A percentile compares a stretch with the other conserved stretches of the same genome.
phyloP scores from a whole-genome alignment of 495 filamentous ascomycete genomes.

The Paragyromitra xinjiangensis region DNA sequence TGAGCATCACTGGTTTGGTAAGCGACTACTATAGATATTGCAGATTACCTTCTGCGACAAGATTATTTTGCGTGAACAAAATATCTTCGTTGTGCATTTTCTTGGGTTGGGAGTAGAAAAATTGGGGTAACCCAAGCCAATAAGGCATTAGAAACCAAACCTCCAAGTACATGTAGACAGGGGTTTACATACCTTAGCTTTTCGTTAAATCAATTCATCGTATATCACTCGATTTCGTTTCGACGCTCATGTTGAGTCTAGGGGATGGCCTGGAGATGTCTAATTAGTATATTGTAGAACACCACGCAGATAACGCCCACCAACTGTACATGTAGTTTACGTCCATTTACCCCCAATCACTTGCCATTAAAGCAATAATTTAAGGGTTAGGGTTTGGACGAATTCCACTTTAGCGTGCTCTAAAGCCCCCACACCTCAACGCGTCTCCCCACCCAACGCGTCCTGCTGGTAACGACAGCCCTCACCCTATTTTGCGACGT shows the following conservation, averaged over 20 bases:
- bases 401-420: neutral
- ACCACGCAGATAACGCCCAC: too few species aligned
- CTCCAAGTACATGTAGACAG: too few species aligned
- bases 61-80: neutral
- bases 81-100: neutral
- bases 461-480: slow-evolving; percentile 4
- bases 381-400: slow-evolving; percentile 13
- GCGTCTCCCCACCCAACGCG: slow-evolving; percentile 29
- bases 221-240: neutral
- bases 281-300: too few species aligned
- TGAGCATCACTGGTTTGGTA: neutral
- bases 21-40: neutral
- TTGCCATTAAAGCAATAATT: too few species aligned
- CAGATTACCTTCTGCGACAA: neutral
- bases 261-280: too few species aligned
- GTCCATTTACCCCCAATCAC: too few species aligned
- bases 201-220: neutral
- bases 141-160: too few species aligned
- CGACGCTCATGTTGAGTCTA: too few species aligned
- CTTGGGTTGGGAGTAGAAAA: too few species aligned
- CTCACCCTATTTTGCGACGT: slow-evolving; percentile 10
- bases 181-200: too few species aligned
- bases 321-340: too few species aligned
- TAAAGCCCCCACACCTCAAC: slow-evolving; percentile 29
- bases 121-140: too few species aligned